Evolutionary conservation across 73 alveolate genomes (phyloP).

Genomic region (Vitrella brassicaformis): DNA sequence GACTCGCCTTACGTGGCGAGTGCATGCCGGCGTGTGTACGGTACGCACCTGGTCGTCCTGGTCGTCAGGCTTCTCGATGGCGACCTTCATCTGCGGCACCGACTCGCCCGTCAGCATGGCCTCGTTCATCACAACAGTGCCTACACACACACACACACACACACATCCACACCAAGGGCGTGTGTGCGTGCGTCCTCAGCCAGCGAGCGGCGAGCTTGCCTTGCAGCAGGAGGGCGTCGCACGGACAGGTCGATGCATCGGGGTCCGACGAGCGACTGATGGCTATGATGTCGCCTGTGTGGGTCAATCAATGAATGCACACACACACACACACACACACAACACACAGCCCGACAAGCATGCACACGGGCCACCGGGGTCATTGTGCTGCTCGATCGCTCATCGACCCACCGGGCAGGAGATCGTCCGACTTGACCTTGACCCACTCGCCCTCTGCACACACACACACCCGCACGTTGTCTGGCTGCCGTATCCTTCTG

Average conservation of each 20-base stretch:
- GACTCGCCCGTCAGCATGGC: conserved; percentile 84
- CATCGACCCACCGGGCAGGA: conserved; percentile 64
- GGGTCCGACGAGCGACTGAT: no score
- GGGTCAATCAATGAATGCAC: no score
- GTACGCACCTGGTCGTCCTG: conserved; percentile 7
- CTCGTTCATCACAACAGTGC: conserved; percentile 69
- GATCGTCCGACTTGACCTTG: conserved; percentile 48
- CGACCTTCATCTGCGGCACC: conserved; percentile 77
- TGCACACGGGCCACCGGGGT: no score
- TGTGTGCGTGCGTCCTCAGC: neutral
- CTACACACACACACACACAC: conserved; percentile 5
- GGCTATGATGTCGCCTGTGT: no score
- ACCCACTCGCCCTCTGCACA: conserved; percentile 37
- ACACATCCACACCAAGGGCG: neutral
- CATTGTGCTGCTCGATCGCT: no score
- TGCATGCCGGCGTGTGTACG: no score
- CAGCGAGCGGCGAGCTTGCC: neutral
- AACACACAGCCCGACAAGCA: no score
- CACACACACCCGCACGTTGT: no score
- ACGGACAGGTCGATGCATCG: no score
- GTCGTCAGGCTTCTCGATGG: conserved; percentile 43
- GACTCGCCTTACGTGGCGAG: no score
- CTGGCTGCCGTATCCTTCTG: no score
- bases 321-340: no score
- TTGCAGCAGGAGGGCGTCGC: conserved; percentile 42